Evolutionary conservation across 257 asterid genomes (phyloP).

Genomic region (Solanum pimpinellifolium): DNA sequence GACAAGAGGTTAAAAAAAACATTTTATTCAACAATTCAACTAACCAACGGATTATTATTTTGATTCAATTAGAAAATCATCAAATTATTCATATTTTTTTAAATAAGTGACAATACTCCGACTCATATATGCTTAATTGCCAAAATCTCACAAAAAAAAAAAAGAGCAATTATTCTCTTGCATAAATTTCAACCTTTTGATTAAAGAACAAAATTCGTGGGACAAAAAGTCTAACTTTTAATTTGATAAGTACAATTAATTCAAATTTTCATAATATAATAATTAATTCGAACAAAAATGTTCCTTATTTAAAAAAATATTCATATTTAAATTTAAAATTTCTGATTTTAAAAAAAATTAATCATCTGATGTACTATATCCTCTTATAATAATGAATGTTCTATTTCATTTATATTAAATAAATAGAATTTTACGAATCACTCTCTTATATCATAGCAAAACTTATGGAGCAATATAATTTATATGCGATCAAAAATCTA

Average conservation of each 20-base stretch:
- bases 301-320: accelerated
- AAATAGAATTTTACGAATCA: background rate
- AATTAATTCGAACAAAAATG: too few species aligned
- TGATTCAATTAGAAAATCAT: background rate
- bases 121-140: background rate
- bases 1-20: background rate
- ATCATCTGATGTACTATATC: too few species aligned
- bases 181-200: background rate
- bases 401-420: background rate
- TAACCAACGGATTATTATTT: background rate
- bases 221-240: background rate
- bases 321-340: too few species aligned
- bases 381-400: too few species aligned
- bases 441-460: background rate
- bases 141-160: background rate
- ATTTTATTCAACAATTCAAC: background rate
- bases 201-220: background rate
- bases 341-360: too few species aligned
- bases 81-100: background rate
- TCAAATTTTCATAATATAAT: background rate
- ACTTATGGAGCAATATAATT: background rate
- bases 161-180: background rate
- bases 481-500: background rate
- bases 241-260: too few species aligned
- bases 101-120: background rate